Conservation (phyloP, 2,329 filamentous ascomycete species). For the Blastomyces gilchristii region DNA sequence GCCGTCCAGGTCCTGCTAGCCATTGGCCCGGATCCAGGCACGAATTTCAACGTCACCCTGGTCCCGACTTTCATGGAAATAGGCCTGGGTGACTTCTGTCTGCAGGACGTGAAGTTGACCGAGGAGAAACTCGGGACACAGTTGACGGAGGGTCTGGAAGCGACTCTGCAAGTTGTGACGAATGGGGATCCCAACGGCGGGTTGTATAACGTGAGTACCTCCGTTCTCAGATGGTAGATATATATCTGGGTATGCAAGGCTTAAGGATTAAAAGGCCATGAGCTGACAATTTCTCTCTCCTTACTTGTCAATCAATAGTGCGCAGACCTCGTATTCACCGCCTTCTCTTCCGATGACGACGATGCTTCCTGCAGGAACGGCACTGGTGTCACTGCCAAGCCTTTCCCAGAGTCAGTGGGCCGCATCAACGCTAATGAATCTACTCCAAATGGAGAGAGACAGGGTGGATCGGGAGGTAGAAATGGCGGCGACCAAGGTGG, state of each 20-base stretch:
- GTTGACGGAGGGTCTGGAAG: constrained; percentile 51
- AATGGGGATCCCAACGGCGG: constrained; percentile 49
- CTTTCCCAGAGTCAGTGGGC: constrained; percentile 31
- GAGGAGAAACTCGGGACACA: constrained; percentile 31
- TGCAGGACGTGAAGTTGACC: constrained; percentile 44
- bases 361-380: constrained; percentile 47
- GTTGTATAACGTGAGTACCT: constrained; percentile 52
- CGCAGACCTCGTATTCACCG: constrained; percentile 60
- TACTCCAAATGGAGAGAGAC: constrained; percentile 25
- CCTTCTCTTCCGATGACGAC: constrained; percentile 40
- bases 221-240: not conserved
- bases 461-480: constrained; percentile 16
- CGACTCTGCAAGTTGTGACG: constrained; percentile 60
- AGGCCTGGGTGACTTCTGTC: constrained; percentile 55
- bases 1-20: constrained; percentile 46
- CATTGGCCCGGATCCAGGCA: constrained; percentile 42
- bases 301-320: constrained; percentile 40
- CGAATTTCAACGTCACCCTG: constrained; percentile 60
- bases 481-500: not conserved
- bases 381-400: constrained; percentile 43
- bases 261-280: not conserved
- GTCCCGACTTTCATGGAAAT: constrained; percentile 51
- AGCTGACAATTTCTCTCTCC: constrained; percentile 5
- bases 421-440: constrained; percentile 38
- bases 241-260: not conserved